phyloP scores from a whole-genome alignment of 1,284 basidiomycete species.

The Omphalotus olearius region DNA sequence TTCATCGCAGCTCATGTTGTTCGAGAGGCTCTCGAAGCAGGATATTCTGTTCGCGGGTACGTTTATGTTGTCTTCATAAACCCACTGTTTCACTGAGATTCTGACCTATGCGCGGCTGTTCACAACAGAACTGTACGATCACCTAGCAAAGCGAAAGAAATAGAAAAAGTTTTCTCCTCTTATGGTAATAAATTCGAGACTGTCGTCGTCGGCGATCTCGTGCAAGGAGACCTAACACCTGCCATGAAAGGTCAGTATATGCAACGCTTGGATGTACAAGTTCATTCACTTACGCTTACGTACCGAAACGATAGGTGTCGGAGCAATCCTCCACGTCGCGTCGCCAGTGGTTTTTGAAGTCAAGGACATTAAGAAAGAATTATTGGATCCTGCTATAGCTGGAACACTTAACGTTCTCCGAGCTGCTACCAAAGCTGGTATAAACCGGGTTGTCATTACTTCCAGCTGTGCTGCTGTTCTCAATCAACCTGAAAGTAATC shows the following conservation, averaged over 20 bases:
- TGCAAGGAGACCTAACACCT: conserved; percentile 12
- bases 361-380: conserved; percentile 1
- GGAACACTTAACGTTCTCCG: conserved; percentile 25
- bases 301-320: conserved; percentile 9
- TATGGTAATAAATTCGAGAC: conserved; percentile 18
- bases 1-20: conserved; percentile 24
- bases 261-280: too few species aligned
- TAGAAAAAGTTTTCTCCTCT: conserved; percentile 11
- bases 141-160: conserved; percentile 10
- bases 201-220: conserved; percentile 18
- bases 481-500: conserved; percentile 15
- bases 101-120: neutral
- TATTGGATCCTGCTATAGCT: conserved; percentile 21
- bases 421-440: conserved; percentile 24
- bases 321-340: conserved; percentile 18
- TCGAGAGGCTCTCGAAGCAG: conserved; percentile 18
- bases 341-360: conserved; percentile 13
- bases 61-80: neutral
- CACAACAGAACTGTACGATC: conserved; percentile 16
- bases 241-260: conserved; percentile 16
- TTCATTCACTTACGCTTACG: neutral
- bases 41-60: conserved; percentile 23
- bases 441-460: conserved; percentile 15
- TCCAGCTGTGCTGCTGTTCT: conserved; percentile 11
- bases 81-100: neutral